Evolutionary conservation across 306 rosid genomes (phyloP).

Genomic region (Gastrolobium bilobum): DNA sequence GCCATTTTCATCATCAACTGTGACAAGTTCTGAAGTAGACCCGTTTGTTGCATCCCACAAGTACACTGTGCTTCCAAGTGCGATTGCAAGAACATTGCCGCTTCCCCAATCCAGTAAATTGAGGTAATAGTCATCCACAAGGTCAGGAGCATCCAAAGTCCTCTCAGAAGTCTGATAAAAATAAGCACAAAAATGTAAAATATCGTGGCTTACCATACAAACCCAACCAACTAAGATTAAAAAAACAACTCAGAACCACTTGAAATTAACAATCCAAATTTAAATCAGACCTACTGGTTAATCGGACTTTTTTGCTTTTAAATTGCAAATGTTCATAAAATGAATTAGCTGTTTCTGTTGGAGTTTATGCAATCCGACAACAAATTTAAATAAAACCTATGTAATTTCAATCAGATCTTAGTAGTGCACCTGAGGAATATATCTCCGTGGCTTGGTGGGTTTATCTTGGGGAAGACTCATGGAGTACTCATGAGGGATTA

Average conservation of each 20-base stretch:
- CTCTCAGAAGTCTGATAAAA: slow-evolving; percentile 74
- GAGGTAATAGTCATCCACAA: slow-evolving; percentile 83
- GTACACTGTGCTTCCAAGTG: slow-evolving; percentile 80
- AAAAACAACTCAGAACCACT: not conserved
- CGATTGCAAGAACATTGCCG: slow-evolving; percentile 82
- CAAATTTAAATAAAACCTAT: not conserved
- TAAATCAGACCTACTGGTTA: not conserved
- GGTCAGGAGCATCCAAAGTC: slow-evolving; percentile 91
- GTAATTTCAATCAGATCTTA: not conserved
- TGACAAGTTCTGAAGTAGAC: slow-evolving; percentile 81
- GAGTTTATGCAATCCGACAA: not conserved
- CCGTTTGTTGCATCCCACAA: slow-evolving; percentile 81
- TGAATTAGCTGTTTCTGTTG: not conserved
- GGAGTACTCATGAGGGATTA: slow-evolving; percentile 58
- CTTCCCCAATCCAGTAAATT: slow-evolving; percentile 91
- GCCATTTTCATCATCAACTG: slow-evolving; percentile 79
- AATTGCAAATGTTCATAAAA: not conserved
- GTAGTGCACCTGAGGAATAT: slow-evolving; percentile 75
- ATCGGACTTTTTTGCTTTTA: not conserved
- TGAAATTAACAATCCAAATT: not conserved
- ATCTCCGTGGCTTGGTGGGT: slow-evolving; percentile 58
- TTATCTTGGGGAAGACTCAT: slow-evolving; percentile 54
- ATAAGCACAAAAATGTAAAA: slow-evolving; percentile 19
- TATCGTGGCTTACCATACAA: not conserved
- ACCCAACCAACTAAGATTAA: not conserved